A percentile compares a stretch with the other conserved stretches of the same genome.
These are phyloP conservation scores for Wallacemonas collosoma DNA, from an alignment of 208 protist species.

Conservation along the genomic window DNA sequence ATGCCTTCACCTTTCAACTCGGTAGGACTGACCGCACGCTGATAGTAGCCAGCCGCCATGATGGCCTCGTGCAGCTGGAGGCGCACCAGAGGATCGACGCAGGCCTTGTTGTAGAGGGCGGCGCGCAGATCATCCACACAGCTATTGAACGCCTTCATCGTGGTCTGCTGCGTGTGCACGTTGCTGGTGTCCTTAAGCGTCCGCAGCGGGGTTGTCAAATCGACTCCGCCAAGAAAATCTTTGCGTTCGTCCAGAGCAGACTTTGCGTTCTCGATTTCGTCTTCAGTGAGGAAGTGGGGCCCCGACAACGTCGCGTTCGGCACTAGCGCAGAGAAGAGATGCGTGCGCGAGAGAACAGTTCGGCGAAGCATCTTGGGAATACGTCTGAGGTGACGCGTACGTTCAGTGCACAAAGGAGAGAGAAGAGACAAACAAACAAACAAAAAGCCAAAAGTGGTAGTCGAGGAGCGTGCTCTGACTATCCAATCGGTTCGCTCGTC, in stretches of 20 bases:
- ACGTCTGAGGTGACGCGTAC: neutral
- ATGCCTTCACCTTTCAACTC: slow-evolving; percentile 72
- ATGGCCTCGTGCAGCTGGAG: slow-evolving; percentile 88
- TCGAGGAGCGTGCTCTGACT: no score
- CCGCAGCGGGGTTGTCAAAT: slow-evolving; percentile 39
- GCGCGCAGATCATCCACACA: slow-evolving; percentile 55
- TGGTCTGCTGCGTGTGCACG: slow-evolving; percentile 40
- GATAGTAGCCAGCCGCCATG: slow-evolving; percentile 89
- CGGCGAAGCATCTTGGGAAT: slow-evolving; percentile 57
- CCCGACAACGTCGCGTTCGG: slow-evolving; percentile 45
- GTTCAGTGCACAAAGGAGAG: neutral
- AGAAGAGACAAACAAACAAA: slow-evolving; percentile 16
- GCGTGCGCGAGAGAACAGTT: slow-evolving; percentile 47
- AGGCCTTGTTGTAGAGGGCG: slow-evolving; percentile 64
- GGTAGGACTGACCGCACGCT: slow-evolving; percentile 54
- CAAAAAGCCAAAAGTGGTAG: neutral
- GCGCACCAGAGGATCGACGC: slow-evolving; percentile 58
- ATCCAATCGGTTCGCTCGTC: no score
- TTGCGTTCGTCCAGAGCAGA: slow-evolving; percentile 48
- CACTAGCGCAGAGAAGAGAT: slow-evolving; percentile 83
- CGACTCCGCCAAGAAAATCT: slow-evolving; percentile 37
- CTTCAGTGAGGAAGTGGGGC: slow-evolving; percentile 39
- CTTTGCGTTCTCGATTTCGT: slow-evolving; percentile 47
- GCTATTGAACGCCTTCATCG: slow-evolving; percentile 40
- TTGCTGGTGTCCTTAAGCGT: slow-evolving; percentile 37